Evolutionary conservation across 768 basidiomycete genomes (phyloP), one percentile per base, ranked within the genome.

Genomic region (Tulasnella sp.): DNA sequence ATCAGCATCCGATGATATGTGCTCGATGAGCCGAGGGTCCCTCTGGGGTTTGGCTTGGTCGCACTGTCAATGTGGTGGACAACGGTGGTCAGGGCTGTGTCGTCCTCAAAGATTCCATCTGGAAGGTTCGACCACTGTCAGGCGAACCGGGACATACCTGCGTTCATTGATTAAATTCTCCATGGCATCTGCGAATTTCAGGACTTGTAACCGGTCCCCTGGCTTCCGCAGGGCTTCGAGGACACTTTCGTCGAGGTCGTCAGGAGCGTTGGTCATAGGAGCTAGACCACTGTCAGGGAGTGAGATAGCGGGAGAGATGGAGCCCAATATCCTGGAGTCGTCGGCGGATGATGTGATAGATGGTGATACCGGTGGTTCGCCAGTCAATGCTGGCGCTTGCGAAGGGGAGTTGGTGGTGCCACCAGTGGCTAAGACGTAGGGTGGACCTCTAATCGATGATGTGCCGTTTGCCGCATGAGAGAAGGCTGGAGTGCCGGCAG

Each of bases 111-210:
- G 46, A 46, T 46, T 58, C n/a, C 46, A 69, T 41, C 60, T 37
- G 18, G 54, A 69, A 69, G 64, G 64, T 18, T n/a, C 11, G 31
- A 37, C 64, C 34, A 69, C 24, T 28, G 34, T 78, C 77, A 40
- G 20, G 58, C 31, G 60, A 50, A n/a, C 28, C 14, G 28, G 34
- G 72, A 89, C 92, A 80, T 82, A 93, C 94, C 90, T 91, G 83
- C 89, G 90, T 85, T 95, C 94, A 81, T 86, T 89, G 84, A 96
- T 94, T 84, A 96, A 89, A 76, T 87, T 86, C 87, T 96, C 95
- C 90, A 96, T 94, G 82, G 88, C 89, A 87, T 96, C 95, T 80
- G 94, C 95, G n/a, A 96, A 89, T 88, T 93, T 95, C 83, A 96
- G 87, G 73, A 96, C 94, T 85, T 92, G 96, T 82, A 96, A 89